A percentile compares a stretch with the other conserved stretches of the same genome.
Conservation (phyloP, 106 monocot genomes). For the Platanthera guangdongensis region DNA sequence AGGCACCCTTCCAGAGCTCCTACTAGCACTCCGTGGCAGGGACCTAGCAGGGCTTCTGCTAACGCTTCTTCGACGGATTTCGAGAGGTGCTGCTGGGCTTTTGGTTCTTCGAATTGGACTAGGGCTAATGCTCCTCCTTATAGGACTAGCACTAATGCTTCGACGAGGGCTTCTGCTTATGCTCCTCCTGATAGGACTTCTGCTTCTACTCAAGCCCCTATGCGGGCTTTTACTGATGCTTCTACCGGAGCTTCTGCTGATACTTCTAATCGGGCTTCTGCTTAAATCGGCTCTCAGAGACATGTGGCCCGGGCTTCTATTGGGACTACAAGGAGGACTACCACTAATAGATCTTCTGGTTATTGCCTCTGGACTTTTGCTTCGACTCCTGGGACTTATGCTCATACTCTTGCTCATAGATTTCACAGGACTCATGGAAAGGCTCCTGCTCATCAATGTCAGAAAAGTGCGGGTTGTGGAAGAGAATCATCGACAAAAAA, state of each 20-base stretch:
- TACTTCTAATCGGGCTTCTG: constrained; percentile 12
- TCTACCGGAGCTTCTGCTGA: constrained; percentile 20
- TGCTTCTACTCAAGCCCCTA: constrained; percentile 9
- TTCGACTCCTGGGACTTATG: constrained; percentile 43
- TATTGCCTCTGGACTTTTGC: constrained; percentile 35
- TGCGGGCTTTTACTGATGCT: constrained; percentile 18
- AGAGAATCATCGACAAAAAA: constrained; percentile 22
- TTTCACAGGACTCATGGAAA: constrained; percentile 33
- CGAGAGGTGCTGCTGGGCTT: constrained; percentile 25
- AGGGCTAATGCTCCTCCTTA: constrained; percentile 12
- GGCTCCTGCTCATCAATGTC: constrained; percentile 67
- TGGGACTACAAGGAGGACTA: constrained; percentile 11
- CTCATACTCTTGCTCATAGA: constrained; percentile 79
- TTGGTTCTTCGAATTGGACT: constrained; percentile 25
- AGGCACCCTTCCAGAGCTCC: constrained; percentile 27
- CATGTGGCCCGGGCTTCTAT: constrained; percentile 27
- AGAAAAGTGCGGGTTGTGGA: constrained; percentile 23
- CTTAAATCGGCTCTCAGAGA: constrained; percentile 10
- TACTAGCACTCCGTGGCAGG: constrained; percentile 22
- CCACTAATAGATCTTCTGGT: neutral
- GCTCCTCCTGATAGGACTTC: constrained; percentile 14
- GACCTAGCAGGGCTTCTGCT: constrained; percentile 38
- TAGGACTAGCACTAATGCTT: constrained; percentile 1
- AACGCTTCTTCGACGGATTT: constrained; percentile 21
- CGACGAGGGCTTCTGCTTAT: constrained; percentile 16